Conservation (phyloP, 345 rosid genomes). For the Combretum micranthum region DNA sequence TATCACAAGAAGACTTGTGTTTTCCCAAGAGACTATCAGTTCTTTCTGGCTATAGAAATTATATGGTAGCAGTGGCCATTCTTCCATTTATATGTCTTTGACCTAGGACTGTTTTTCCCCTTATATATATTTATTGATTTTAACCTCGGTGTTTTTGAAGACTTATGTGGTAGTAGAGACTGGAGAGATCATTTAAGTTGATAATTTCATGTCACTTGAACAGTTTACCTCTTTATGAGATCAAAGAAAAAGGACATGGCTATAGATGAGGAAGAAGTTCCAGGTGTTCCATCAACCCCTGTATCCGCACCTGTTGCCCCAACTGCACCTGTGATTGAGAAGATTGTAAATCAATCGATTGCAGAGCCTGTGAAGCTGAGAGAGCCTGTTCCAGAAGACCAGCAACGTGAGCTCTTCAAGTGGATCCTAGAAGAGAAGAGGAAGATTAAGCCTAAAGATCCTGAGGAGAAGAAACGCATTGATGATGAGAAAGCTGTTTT, state of each 20-base stretch:
- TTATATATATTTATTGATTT: too few relatives aligned
- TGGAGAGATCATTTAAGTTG: not conserved
- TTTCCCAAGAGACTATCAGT: too few relatives aligned
- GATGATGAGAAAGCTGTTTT: slow-evolving; percentile 85
- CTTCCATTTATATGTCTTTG: too few relatives aligned
- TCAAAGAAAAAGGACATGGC: slow-evolving; percentile 41
- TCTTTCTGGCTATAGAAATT: too few relatives aligned
- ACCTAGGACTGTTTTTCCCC: too few relatives aligned
- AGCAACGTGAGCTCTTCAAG: slow-evolving; percentile 76
- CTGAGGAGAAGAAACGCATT: slow-evolving; percentile 63
- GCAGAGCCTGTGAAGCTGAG: slow-evolving; percentile 30
- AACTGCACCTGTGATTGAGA: slow-evolving; percentile 24
- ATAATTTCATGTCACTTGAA: slow-evolving; percentile 10
- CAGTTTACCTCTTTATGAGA: slow-evolving; percentile 20
- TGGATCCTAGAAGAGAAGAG: slow-evolving; percentile 94
- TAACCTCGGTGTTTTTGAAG: too few relatives aligned
- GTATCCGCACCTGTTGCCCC: slow-evolving; percentile 16
- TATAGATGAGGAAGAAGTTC: slow-evolving; percentile 29
- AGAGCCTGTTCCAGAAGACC: slow-evolving; percentile 56
- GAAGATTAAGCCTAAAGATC: slow-evolving; percentile 60
- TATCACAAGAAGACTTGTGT: too few relatives aligned
- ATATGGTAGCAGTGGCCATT: too few relatives aligned
- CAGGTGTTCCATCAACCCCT: slow-evolving; percentile 20
- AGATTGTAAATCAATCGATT: slow-evolving; percentile 15
- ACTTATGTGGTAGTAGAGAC: too few relatives aligned